Conservation (phyloP, 768 basidiomycete genomes). For the Psilocybe cubensis region DNA sequence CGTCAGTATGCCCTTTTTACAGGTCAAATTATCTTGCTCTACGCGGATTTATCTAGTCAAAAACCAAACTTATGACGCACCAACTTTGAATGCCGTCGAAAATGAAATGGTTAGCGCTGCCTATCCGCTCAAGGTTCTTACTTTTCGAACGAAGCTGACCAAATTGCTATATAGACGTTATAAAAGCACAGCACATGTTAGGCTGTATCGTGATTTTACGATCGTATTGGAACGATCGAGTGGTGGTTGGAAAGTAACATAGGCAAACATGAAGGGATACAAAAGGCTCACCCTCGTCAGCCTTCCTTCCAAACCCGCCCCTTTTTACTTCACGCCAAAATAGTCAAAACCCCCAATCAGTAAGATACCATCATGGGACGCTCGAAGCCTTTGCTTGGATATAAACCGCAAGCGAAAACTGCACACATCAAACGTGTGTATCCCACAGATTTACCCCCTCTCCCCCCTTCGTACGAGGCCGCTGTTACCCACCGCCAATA, state of each 20-base stretch:
- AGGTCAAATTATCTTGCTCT: no score
- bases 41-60: no score
- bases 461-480: background rate
- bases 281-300: background rate
- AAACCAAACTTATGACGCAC: no score
- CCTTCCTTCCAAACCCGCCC: background rate
- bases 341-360: background rate
- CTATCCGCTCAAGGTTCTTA: no score
- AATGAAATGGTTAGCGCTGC: no score
- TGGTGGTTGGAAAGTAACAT: background rate
- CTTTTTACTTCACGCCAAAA: background rate
- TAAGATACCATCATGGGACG: background rate
- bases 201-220: background rate
- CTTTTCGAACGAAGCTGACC: no score
- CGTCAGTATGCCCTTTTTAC: no score
- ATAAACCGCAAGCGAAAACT: conserved; percentile 4
- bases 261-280: background rate
- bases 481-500: background rate
- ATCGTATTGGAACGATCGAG: background rate
- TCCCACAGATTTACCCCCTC: background rate
- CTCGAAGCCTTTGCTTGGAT: background rate
- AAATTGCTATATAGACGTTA: no score
- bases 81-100: no score
- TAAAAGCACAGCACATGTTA: no score
- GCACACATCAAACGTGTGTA: conserved; percentile 1